A percentile compares a stretch with the other conserved stretches of the same genome.
phyloP scores from a whole-genome alignment of 1,139 yeast genomes.

The Candida frijolesensis region DNA sequence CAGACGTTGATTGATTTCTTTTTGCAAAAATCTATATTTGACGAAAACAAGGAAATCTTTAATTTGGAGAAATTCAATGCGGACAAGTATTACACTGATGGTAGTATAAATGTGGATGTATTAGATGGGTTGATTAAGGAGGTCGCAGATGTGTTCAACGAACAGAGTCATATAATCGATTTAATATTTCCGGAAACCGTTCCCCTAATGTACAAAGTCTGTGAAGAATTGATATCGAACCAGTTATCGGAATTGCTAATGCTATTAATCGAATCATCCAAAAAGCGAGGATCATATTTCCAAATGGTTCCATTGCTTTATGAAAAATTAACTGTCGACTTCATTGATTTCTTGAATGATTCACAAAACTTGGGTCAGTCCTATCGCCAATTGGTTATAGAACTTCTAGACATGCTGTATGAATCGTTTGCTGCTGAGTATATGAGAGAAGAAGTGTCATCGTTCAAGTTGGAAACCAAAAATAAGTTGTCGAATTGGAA shows the following conservation, averaged over 20 bases:
- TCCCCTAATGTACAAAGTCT: slow-evolving; percentile 52
- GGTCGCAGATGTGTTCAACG: slow-evolving; percentile 37
- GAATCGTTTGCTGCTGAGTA: slow-evolving; percentile 54
- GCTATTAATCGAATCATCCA: slow-evolving; percentile 32
- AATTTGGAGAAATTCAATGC: slow-evolving; percentile 29
- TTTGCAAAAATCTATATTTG: slow-evolving; percentile 47
- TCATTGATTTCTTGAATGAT: slow-evolving; percentile 28
- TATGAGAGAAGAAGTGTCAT: slow-evolving; percentile 43
- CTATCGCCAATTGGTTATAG: slow-evolving; percentile 33
- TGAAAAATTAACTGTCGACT: slow-evolving; percentile 25
- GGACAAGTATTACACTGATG: slow-evolving; percentile 22
- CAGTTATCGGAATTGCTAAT: slow-evolving; percentile 41
- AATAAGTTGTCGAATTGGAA: slow-evolving; percentile 39
- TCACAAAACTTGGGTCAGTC: slow-evolving; percentile 39
- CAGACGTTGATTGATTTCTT: slow-evolving; percentile 51
- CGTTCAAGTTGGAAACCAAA: slow-evolving; percentile 29
- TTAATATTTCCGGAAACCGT: slow-evolving; percentile 40
- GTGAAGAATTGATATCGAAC: slow-evolving; percentile 48
- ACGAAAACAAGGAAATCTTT: slow-evolving; percentile 35
- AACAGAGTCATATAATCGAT: slow-evolving; percentile 39
- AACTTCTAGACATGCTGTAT: slow-evolving; percentile 51
- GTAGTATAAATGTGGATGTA: slow-evolving; percentile 19
- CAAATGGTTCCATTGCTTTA: slow-evolving; percentile 37
- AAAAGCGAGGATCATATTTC: slow-evolving; percentile 28
- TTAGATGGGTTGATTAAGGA: slow-evolving; percentile 28